Percentiles rank a stretch among this genome's conserved stretches.
Conservation (phyloP, 768 basidiomycete genomes). For the Lyophyllum shimeji region DNA sequence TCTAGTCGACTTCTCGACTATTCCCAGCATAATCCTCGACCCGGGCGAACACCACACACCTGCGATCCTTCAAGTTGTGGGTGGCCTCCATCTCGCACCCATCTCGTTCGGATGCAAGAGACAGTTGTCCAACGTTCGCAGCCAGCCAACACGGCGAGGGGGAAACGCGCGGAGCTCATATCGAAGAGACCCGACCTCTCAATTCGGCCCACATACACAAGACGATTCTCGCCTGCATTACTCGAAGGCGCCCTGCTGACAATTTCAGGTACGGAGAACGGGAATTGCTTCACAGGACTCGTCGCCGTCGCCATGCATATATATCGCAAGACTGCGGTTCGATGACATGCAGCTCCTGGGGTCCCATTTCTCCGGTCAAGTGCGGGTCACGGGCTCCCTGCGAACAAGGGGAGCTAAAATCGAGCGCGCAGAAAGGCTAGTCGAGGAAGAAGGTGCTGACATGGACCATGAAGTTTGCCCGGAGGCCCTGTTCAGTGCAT, state of each 20-base stretch:
- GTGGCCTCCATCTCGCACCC: too few relatives aligned
- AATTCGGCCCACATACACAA: not conserved
- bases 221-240: not conserved
- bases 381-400: constrained; percentile 59
- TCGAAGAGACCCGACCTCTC: constrained; percentile 58
- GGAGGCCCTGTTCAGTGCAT: constrained; percentile 86
- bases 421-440: constrained; percentile 41
- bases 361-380: constrained; percentile 51
- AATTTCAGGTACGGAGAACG: constrained; percentile 88
- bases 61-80: too few relatives aligned
- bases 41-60: too few relatives aligned
- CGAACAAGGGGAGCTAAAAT: constrained; percentile 73
- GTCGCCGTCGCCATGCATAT: constrained; percentile 70
- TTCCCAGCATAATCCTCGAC: too few relatives aligned
- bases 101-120: not conserved
- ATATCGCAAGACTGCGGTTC: constrained; percentile 95
- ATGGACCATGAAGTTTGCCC: constrained; percentile 89
- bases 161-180: constrained; percentile 80
- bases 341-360: constrained; percentile 84
- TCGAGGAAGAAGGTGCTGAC: constrained; percentile 53
- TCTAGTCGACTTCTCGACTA: too few relatives aligned
- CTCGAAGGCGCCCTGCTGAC: constrained; percentile 22
- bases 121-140: constrained; percentile 12
- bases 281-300: constrained; percentile 80
- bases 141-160: constrained; percentile 71